A percentile compares a stretch with the other conserved stretches of the same genome.
Evolutionary conservation across 805 yeast species (phyloP).

Genomic region (Schwanniomyces occidentalis): DNA sequence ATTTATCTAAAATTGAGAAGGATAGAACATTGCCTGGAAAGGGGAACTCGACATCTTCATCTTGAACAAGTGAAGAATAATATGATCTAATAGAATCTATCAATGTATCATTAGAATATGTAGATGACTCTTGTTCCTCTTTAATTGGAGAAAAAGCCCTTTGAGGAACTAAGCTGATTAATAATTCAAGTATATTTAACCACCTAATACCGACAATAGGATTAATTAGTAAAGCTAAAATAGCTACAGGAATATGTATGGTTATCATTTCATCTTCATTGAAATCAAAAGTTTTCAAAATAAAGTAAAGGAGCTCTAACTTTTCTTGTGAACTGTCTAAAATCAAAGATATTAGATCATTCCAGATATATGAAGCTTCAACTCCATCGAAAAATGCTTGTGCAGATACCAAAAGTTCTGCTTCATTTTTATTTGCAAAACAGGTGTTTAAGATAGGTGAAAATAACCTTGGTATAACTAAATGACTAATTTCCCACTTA

Average conservation of each 20-base stretch:
- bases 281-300: slow-evolving; percentile 66
- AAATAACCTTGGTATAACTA: slow-evolving; percentile 68
- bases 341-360: slow-evolving; percentile 51
- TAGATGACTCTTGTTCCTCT: neutral
- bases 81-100: slow-evolving; percentile 2
- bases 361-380: slow-evolving; percentile 80
- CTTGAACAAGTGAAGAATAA: slow-evolving; percentile 3
- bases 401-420: slow-evolving; percentile 57
- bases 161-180: slow-evolving; percentile 61
- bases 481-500: slow-evolving; percentile 89
- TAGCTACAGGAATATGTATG: slow-evolving; percentile 71
- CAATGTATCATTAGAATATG: slow-evolving; percentile 3
- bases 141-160: slow-evolving; percentile 44
- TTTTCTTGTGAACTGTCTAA: slow-evolving; percentile 25
- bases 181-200: slow-evolving; percentile 38
- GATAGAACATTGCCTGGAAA: slow-evolving; percentile 16
- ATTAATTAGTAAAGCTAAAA: slow-evolving; percentile 47
- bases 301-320: slow-evolving; percentile 54
- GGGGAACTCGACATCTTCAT: slow-evolving; percentile 12
- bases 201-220: slow-evolving; percentile 23
- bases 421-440: slow-evolving; percentile 22
- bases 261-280: slow-evolving; percentile 85
- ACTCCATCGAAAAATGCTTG: slow-evolving; percentile 80
- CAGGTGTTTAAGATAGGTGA: slow-evolving; percentile 61
- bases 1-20: slow-evolving; percentile 14